phyloP scores from a whole-genome alignment of 805 yeast genomes.

The Blastobotrys mokoenaii region DNA sequence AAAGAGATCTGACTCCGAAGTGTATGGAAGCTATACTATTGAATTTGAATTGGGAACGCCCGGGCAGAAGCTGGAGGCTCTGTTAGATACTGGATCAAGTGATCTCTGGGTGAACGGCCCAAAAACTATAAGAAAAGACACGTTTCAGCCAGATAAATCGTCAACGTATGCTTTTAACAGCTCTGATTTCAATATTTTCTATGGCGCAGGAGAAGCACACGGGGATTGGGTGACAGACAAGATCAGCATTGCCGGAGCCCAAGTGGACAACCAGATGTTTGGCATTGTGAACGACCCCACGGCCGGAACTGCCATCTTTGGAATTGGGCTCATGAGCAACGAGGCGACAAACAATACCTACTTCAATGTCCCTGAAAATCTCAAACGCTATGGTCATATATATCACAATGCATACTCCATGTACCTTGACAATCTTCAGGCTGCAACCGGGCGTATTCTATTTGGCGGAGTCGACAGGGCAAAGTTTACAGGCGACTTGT shows the following conservation, averaged over 20 bases:
- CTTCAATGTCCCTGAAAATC: conserved; percentile 54
- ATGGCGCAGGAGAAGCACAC: conserved; percentile 89
- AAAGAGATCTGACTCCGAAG: conserved; percentile 6
- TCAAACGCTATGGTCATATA: conserved; percentile 41
- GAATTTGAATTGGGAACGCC: conserved; percentile 42
- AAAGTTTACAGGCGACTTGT: conserved; percentile 34
- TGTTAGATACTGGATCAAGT: conserved; percentile 66
- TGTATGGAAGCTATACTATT: conserved; percentile 21
- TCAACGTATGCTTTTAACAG: conserved; percentile 80
- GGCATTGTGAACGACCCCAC: conserved; percentile 32
- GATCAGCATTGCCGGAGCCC: conserved; percentile 71
- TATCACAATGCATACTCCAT: conserved; percentile 37
- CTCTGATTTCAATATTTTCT: conserved; percentile 70
- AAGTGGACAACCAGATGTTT: conserved; percentile 48
- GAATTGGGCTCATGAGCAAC: conserved; percentile 28
- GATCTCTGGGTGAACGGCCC: conserved; percentile 45
- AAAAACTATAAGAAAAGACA: conserved; percentile 1
- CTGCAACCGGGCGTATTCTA: conserved; percentile 32
- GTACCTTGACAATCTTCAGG: conserved; percentile 31
- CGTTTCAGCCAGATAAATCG: conserved; percentile 27
- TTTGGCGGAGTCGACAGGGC: conserved; percentile 41
- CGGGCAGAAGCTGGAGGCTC: conserved; percentile 40
- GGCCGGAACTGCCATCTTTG: conserved; percentile 23
- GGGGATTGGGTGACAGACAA: conserved; percentile 65
- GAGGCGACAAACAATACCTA: conserved; percentile 33